These are phyloP conservation scores for Podospora pseudopauciseta DNA, from an alignment of 495 filamentous ascomycete genomes.

Conservation along the genomic window DNA sequence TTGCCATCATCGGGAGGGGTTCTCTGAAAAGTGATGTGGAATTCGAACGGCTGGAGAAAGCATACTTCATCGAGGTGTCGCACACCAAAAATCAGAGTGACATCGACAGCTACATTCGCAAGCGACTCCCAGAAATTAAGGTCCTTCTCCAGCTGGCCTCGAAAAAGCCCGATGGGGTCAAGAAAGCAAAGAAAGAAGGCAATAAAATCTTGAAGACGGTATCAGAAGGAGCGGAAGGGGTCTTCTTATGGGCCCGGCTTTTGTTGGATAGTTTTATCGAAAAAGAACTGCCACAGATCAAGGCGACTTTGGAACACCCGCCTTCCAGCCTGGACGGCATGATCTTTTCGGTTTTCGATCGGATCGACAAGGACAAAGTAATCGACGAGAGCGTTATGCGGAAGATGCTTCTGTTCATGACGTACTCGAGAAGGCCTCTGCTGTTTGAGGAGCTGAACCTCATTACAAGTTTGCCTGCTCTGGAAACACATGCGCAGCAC, in stretches of 20 bases:
- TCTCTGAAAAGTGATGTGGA: background rate
- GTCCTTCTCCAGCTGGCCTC: constrained; percentile 12
- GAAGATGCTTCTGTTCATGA: constrained; percentile 18
- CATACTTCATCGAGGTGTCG: constrained; percentile 15
- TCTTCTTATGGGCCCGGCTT: constrained; percentile 18
- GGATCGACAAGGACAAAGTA: constrained; percentile 12
- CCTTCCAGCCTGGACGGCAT: constrained; percentile 18
- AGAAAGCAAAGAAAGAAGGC: constrained; percentile 13
- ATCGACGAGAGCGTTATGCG: constrained; percentile 12
- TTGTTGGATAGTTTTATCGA: constrained; percentile 14
- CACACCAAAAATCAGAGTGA: constrained; percentile 10
- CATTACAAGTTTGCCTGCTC: constrained; percentile 8
- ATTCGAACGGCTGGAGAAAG: background rate
- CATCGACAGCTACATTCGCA: constrained; percentile 17
- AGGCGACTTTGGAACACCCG: constrained; percentile 11
- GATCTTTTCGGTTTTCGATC: constrained; percentile 20
- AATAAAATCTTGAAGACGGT: constrained; percentile 16
- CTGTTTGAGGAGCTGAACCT: constrained; percentile 15
- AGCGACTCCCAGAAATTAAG: constrained; percentile 15
- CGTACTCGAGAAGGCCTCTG: constrained; percentile 13
- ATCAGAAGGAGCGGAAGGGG: constrained; percentile 15
- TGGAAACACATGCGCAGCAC: constrained; percentile 17
- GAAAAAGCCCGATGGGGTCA: constrained; percentile 12
- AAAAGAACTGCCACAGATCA: constrained; percentile 15
- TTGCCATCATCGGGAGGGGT: background rate